Conservation (phyloP, 2,329 filamentous ascomycete genomes). For the Phaeosphaeria sp. region DNA sequence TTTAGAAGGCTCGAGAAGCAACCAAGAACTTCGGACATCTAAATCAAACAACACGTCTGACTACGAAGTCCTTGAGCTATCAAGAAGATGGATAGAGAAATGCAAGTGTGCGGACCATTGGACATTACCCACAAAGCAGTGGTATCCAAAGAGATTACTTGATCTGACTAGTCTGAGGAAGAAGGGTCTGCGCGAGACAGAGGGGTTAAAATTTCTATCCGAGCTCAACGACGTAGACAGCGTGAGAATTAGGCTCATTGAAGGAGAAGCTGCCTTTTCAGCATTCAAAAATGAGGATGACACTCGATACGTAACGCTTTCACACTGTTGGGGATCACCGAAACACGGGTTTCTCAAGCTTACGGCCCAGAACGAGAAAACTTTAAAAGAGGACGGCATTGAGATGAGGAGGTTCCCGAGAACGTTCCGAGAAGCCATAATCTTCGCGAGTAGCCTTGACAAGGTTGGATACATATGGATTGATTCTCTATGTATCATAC, state of each 20-base stretch:
- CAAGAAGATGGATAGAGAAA: conserved; percentile 14
- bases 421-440: conserved; percentile 16
- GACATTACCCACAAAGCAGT: not conserved
- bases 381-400: conserved; percentile 8
- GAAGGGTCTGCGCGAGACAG: not conserved
- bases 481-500: conserved; percentile 16
- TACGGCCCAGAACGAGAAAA: not conserved
- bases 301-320: conserved; percentile 14
- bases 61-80: conserved; percentile 7
- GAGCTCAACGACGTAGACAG: not conserved
- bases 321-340: conserved; percentile 18
- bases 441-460: conserved; percentile 12
- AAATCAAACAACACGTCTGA: not conserved
- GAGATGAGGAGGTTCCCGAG: conserved; percentile 10
- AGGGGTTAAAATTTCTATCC: not conserved
- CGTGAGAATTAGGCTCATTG: conserved; percentile 3
- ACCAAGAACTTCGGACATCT: not conserved
- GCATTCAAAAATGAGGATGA: not conserved
- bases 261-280: not conserved
- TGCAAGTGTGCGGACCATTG: conserved; percentile 15
- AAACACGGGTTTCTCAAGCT: conserved; percentile 1
- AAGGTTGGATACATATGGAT: conserved; percentile 22
- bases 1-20: not conserved
- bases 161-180: conserved; percentile 1
- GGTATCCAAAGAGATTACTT: conserved; percentile 14